Evolutionary conservation across 208 protist species (phyloP).

Genomic region (Wallacemonas sp.): DNA sequence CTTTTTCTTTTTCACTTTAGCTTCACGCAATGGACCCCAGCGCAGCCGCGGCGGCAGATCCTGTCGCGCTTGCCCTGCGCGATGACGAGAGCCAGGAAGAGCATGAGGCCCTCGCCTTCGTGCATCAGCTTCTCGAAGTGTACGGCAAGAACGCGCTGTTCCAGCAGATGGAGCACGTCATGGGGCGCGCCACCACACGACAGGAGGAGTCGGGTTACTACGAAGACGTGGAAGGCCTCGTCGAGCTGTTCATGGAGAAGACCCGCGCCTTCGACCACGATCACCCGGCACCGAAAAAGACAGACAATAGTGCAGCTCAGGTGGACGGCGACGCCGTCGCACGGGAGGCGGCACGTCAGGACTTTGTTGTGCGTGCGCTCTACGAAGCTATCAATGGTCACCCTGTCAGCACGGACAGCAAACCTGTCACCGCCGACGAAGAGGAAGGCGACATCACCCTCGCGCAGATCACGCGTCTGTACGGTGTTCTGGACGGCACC

Average conservation of each 20-base stretch:
- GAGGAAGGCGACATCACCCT: conserved; percentile 44
- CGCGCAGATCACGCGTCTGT: conserved; percentile 57
- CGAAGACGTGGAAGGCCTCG: conserved; percentile 78
- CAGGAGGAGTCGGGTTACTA: conserved; percentile 74
- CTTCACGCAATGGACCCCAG: not conserved
- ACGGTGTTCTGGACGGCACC: conserved; percentile 46
- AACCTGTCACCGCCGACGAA: conserved; percentile 18
- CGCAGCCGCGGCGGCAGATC: not conserved
- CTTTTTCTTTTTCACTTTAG: not conserved
- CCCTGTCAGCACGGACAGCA: not conserved
- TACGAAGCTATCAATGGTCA: conserved; percentile 31
- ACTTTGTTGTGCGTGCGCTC: conserved; percentile 20
- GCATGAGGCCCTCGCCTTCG: conserved; percentile 46
- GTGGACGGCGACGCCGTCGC: not conserved
- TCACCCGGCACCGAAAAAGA: conserved; percentile 14
- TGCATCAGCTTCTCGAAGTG: conserved; percentile 74
- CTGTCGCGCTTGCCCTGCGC: not conserved
- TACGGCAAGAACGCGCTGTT: conserved; percentile 84
- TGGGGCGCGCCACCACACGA: conserved; percentile 61
- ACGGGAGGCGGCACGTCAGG: not conserved
- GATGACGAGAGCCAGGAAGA: conserved; percentile 28
- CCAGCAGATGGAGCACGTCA: conserved; percentile 66
- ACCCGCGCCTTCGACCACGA: not conserved
- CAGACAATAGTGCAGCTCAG: conserved; percentile 24
- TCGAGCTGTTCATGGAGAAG: conserved; percentile 53